These are phyloP conservation scores for Hura crepitans DNA, from an alignment of 441 rosid genomes.

Conservation along the genomic window DNA sequence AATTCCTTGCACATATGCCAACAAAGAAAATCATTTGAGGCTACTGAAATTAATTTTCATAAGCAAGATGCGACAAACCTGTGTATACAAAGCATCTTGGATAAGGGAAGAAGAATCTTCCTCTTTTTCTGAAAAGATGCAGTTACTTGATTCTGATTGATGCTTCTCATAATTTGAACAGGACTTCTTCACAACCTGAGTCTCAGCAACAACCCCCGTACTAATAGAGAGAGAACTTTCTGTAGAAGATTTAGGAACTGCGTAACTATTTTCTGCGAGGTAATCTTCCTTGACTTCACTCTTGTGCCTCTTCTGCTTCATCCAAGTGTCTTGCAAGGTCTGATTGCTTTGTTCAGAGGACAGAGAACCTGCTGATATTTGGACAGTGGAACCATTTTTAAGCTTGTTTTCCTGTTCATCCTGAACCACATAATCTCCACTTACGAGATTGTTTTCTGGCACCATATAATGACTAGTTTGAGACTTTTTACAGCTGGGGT, in stretches of 20 bases:
- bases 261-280: neutral
- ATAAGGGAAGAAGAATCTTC: conserved; percentile 24
- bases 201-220: conserved; percentile 16
- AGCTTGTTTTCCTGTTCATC: conserved; percentile 15
- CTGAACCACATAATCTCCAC: conserved; percentile 3
- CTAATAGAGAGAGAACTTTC: neutral
- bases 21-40: neutral
- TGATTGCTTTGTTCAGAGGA: conserved; percentile 7
- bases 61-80: conserved; percentile 36
- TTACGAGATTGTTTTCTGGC: conserved; percentile 11
- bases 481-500: conserved; percentile 17
- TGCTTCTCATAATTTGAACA: conserved; percentile 19
- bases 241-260: conserved; percentile 12
- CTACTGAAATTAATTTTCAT: neutral
- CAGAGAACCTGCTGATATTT: neutral
- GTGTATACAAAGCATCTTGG: conserved; percentile 25
- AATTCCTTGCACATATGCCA: neutral
- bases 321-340: conserved; percentile 8
- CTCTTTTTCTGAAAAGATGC: conserved; percentile 17
- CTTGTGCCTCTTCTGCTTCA: neutral
- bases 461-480: conserved; percentile 6
- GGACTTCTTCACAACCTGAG: conserved; percentile 8
- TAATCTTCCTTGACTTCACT: conserved; percentile 7
- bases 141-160: conserved; percentile 5
- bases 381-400: conserved; percentile 5